Evolutionary conservation across 2,329 filamentous ascomycete species (phyloP), one percentile per base, ranked within the genome.

Genomic region (Ilyonectria destructans): DNA sequence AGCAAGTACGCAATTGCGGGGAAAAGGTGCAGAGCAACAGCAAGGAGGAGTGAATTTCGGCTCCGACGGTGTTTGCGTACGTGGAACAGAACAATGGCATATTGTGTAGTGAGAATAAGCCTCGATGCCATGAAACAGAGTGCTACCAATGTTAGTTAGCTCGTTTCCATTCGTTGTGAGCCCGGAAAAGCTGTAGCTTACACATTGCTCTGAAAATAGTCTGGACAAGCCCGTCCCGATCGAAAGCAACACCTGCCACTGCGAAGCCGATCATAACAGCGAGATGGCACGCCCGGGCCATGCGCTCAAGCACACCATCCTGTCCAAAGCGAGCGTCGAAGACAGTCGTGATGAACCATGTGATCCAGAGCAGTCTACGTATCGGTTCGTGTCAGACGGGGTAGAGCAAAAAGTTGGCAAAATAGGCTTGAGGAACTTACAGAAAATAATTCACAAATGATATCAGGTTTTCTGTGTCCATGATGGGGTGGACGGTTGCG

Each of bases 261-360:
- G 63, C 56, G 26, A 66, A 66, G 2, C 63, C 63, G 23, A 66
- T 60, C 63, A 66, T 66, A 40, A 66, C 63, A 35, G 45, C 57
- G 1, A 66, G 49, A 23, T 66, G 63, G n/a, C 56, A 54, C 17
- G 63, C 63, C 15, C 63, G 63, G 19, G 59, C 65, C 9, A 54
- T 23, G 17, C 65, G 65, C 26, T 62, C 59, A 31, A 62, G 29
- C 2, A 67, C 31, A 37, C 65, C 60, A 64, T 67, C 65, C 35
- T 67, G 65, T 13, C 60, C 52, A 26, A 67, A 67, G 1, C 65
- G 65, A 29, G 65, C 59, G 35, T 66, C 63, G 45, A 46, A 45
- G 26, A 66, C 57, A 6, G 63, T 66, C 6, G 63, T 66, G 33
- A 66, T 51, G 33, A 66, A 40, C 63, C 63, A 66, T 31, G 63